These are phyloP conservation scores for Polygonum maritimum DNA, from an alignment of 148 eudicot genomes.

Conservation along the genomic window DNA sequence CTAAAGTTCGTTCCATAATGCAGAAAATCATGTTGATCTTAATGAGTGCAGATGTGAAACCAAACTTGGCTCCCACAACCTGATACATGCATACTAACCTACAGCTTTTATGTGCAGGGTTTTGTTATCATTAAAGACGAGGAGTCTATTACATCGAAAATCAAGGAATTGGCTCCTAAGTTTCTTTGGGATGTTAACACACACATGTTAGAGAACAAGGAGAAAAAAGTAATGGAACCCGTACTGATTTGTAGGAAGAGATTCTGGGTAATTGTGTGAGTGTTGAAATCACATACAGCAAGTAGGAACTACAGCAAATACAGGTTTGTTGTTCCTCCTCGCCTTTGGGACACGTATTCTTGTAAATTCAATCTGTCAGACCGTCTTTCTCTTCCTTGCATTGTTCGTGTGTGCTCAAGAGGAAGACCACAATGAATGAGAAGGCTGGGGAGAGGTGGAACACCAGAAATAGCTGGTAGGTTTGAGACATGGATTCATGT, in stretches of 20 bases:
- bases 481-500: background rate
- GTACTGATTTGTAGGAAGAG: constrained; percentile 76
- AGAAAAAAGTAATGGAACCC: constrained; percentile 35
- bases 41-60: background rate
- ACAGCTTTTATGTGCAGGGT: constrained; percentile 50
- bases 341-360: background rate
- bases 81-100: background rate
- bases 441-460: background rate
- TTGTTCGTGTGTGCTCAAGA: background rate
- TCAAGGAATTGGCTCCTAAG: constrained; percentile 49
- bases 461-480: background rate
- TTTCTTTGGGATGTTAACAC: constrained; percentile 83
- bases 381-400: constrained; percentile 16
- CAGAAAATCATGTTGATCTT: background rate
- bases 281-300: background rate
- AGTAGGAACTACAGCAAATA: background rate
- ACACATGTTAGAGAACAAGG: constrained; percentile 53
- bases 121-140: constrained; percentile 69
- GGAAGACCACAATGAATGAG: background rate
- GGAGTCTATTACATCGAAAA: constrained; percentile 46
- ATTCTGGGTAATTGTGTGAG: constrained; percentile 68
- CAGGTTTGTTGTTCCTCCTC: background rate
- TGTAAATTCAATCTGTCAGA: background rate
- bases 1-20: background rate
- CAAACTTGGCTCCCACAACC: background rate